Evolutionary conservation across 1,284 basidiomycete species (phyloP).

Genomic region (Rhizopogon hawkerae): DNA sequence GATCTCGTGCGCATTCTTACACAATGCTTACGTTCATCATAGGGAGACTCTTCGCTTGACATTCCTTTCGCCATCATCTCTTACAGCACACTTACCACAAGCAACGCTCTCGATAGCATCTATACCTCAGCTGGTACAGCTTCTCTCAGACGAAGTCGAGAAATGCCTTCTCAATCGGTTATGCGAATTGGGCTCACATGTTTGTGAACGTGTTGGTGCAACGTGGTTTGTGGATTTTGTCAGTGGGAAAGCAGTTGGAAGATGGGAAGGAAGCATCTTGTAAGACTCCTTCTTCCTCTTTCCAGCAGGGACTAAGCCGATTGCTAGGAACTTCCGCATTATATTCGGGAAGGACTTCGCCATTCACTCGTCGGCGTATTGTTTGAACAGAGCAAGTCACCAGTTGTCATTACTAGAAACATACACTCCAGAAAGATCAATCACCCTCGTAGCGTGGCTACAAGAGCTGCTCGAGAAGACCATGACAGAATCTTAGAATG

Average conservation of each 20-base stretch:
- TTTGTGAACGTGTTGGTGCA: conserved; percentile 47
- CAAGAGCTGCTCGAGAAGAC: conserved; percentile 35
- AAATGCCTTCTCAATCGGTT: conserved; percentile 56
- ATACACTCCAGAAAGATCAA: conserved; percentile 29
- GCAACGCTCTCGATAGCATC: conserved; percentile 64
- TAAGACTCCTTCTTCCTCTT: conserved; percentile 31
- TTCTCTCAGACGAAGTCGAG: conserved; percentile 68
- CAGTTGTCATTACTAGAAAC: conserved; percentile 30
- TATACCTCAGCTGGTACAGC: conserved; percentile 62
- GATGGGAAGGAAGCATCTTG: conserved; percentile 72
- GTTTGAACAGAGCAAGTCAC: conserved; percentile 32
- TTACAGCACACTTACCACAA: conserved; percentile 67
- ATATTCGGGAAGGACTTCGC: conserved; percentile 39
- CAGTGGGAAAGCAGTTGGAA: conserved; percentile 57
- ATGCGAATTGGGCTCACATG: conserved; percentile 53
- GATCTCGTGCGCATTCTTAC: not conserved
- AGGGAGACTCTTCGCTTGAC: conserved; percentile 69
- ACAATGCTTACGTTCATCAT: not conserved
- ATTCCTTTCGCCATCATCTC: conserved; percentile 59
- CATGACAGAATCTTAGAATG: conserved; percentile 17
- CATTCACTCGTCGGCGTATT: conserved; percentile 50
- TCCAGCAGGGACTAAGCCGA: not conserved
- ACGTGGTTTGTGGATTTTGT: conserved; percentile 71
- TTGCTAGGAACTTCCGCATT: conserved; percentile 54
- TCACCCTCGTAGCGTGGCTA: conserved; percentile 44